phyloP scores from a whole-genome alignment of 805 yeast genomes.

The Phaffomyces thermotolerans region DNA sequence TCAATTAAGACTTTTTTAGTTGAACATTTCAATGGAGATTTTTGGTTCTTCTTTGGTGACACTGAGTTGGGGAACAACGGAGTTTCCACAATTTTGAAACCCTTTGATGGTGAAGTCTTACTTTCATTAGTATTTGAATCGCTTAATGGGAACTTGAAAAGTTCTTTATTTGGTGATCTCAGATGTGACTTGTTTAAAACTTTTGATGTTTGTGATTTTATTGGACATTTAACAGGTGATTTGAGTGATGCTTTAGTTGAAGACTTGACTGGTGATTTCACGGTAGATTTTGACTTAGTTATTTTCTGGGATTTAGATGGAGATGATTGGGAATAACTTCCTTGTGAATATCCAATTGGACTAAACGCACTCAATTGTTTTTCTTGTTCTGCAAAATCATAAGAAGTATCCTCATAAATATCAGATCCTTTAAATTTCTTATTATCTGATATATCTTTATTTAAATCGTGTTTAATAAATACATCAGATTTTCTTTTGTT shows the following conservation, averaged over 20 bases:
- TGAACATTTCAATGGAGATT: constrained; percentile 7
- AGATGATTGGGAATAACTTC: not conserved
- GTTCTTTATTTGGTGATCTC: constrained; percentile 6
- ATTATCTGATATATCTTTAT: not conserved
- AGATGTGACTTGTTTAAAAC: constrained; percentile 8
- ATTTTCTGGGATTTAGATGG: not conserved
- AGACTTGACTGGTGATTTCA: constrained; percentile 1
- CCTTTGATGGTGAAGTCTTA: too few relatives aligned
- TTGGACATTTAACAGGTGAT: not conserved
- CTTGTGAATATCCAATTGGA: constrained; percentile 11
- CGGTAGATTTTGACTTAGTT: not conserved
- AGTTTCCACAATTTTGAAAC: constrained; percentile 14
- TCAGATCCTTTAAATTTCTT: constrained; percentile 2
- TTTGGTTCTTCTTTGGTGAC: constrained; percentile 6
- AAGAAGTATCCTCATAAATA: constrained; percentile 2
- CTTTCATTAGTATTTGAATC: too few relatives aligned
- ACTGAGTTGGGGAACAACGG: constrained; percentile 5
- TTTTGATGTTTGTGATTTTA: not conserved
- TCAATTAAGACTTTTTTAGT: constrained; percentile 11
- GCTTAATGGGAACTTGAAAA: too few relatives aligned
- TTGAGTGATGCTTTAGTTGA: not conserved
- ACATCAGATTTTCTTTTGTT: constrained; percentile 15
- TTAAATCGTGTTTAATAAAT: not conserved
- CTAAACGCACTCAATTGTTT: constrained; percentile 11
- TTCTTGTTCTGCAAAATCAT: constrained; percentile 10